Evolutionary conservation across 805 yeast species (phyloP).

Genomic region (Isabelozyma pseudorhagii): DNA sequence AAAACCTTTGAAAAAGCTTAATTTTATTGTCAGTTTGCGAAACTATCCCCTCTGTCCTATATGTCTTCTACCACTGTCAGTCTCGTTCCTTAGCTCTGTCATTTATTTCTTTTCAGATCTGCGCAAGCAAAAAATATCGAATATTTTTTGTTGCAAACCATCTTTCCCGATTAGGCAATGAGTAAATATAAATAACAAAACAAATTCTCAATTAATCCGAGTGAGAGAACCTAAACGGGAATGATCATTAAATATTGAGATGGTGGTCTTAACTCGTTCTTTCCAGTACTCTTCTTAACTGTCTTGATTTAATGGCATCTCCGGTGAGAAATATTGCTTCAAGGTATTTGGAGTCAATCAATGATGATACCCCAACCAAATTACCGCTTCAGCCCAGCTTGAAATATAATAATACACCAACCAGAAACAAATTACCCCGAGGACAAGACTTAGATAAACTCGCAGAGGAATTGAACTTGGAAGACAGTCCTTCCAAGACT

Average conservation of each 20-base stretch:
- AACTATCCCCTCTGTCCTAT: neutral
- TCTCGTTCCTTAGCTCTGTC: neutral
- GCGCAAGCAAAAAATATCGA: neutral
- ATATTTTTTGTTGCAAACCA: neutral
- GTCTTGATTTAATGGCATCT: slow-evolving; percentile 11
- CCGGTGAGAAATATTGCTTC: slow-evolving; percentile 28
- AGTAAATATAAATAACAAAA: neutral
- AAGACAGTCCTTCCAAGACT: slow-evolving; percentile 22
- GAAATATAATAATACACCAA: slow-evolving; percentile 19
- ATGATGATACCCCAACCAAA: slow-evolving; percentile 21
- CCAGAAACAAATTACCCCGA: slow-evolving; percentile 5
- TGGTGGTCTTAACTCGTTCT: neutral
- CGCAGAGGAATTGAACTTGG: slow-evolving; percentile 34
- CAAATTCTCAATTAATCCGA: neutral
- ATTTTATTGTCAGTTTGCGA: too few species aligned
- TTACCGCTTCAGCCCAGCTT: slow-evolving; percentile 29
- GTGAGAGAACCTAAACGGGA: neutral
- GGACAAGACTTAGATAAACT: slow-evolving; percentile 36
- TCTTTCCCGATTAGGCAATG: neutral
- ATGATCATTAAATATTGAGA: neutral
- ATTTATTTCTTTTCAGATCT: neutral
- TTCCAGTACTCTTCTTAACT: too few species aligned
- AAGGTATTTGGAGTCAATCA: slow-evolving; percentile 32
- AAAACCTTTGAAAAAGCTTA: too few species aligned
- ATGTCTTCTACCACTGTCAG: neutral